Conservation (phyloP, 768 basidiomycete genomes). For the Russula vinacea region DNA sequence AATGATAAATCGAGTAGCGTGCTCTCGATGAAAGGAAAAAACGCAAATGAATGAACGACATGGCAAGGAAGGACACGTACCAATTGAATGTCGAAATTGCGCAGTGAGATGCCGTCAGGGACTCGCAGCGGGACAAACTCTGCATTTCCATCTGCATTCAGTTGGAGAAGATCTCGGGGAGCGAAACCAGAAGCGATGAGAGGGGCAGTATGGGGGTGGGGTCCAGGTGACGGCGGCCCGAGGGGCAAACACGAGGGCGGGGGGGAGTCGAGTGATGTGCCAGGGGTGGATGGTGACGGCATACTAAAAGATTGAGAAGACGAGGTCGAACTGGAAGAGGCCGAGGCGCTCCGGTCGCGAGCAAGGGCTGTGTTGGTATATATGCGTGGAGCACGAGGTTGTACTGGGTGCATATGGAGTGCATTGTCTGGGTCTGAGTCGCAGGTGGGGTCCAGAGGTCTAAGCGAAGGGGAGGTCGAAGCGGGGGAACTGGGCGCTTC, state of each 20-base stretch:
- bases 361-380: conserved; percentile 27
- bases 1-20: conserved; percentile 3
- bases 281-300: conserved; percentile 26
- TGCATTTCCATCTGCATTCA: conserved; percentile 44
- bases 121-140: conserved; percentile 70
- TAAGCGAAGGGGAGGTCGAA: conserved; percentile 23
- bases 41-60: conserved; percentile 1
- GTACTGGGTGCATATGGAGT: conserved; percentile 52
- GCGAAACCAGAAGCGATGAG: conserved; percentile 36
- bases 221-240: conserved; percentile 24
- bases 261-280: conserved; percentile 31
- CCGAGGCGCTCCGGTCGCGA: conserved; percentile 37
- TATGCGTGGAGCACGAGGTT: conserved; percentile 31
- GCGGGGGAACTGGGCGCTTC: neutral
- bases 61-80: conserved; percentile 46
- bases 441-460: conserved; percentile 8
- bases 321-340: conserved; percentile 35
- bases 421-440: conserved; percentile 29
- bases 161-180: conserved; percentile 39
- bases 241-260: conserved; percentile 28
- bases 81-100: conserved; percentile 88
- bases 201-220: conserved; percentile 20
- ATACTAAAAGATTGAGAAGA: conserved; percentile 31
- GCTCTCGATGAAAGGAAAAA: conserved; percentile 7
- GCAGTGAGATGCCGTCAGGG: conserved; percentile 76